Evolutionary conservation across 1,139 yeast genomes (phyloP).

Genomic region (Taphrina deformans): DNA sequence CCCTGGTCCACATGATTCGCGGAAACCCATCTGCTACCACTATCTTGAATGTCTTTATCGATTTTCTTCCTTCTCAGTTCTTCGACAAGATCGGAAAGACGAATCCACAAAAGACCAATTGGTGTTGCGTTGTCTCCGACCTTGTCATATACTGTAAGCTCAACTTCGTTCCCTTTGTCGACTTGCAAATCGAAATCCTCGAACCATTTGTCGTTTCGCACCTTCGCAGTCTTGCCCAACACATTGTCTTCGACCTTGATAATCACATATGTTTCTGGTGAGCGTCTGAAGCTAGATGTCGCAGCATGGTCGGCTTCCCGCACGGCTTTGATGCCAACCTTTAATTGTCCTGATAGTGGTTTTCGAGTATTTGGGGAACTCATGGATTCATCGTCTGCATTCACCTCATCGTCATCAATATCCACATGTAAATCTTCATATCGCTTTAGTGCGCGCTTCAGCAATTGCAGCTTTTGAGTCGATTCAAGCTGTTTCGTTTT

Average conservation of each 20-base stretch:
- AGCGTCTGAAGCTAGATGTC: slow-evolving; percentile 65
- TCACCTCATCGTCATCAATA: slow-evolving; percentile 59
- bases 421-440: slow-evolving; percentile 85
- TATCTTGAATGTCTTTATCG: slow-evolving; percentile 65
- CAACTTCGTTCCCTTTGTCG: slow-evolving; percentile 89
- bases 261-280: slow-evolving; percentile 75
- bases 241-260: slow-evolving; percentile 86
- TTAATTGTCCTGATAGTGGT: slow-evolving; percentile 77
- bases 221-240: slow-evolving; percentile 69
- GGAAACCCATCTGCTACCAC: slow-evolving; percentile 73
- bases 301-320: slow-evolving; percentile 92
- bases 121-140: slow-evolving; percentile 67
- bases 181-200: slow-evolving; percentile 79
- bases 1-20: slow-evolving; percentile 49
- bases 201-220: slow-evolving; percentile 78
- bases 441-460: slow-evolving; percentile 78
- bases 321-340: slow-evolving; percentile 68
- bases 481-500: slow-evolving; percentile 83
- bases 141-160: slow-evolving; percentile 81
- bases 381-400: slow-evolving; percentile 49
- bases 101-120: slow-evolving; percentile 90
- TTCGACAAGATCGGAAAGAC: slow-evolving; percentile 86
- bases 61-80: slow-evolving; percentile 89
- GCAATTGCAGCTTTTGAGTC: slow-evolving; percentile 77
- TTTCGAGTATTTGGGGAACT: slow-evolving; percentile 68